These are phyloP conservation scores for Leishmania amazonensis DNA, from an alignment of 208 protist species.

Conservation along the genomic window DNA sequence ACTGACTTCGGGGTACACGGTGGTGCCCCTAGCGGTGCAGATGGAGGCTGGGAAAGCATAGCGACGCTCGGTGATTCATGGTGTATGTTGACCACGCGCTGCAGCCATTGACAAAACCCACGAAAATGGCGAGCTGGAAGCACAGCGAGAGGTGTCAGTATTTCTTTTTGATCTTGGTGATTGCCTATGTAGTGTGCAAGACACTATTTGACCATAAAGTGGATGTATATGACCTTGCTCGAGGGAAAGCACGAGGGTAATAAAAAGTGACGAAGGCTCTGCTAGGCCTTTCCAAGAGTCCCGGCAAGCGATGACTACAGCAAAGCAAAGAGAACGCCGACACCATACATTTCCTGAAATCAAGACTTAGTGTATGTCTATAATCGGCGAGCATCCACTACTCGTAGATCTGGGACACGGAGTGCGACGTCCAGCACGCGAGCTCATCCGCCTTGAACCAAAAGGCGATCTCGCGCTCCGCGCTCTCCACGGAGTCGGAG, in stretches of 20 bases:
- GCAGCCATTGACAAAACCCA: not conserved
- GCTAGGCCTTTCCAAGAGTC: not conserved
- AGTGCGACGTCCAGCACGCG: slow-evolving; percentile 77
- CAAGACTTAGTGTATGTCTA: not conserved
- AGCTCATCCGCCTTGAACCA: slow-evolving; percentile 96
- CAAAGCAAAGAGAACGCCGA: not conserved
- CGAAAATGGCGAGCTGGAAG: not conserved
- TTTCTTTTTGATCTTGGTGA: not conserved
- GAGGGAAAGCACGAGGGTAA: not conserved
- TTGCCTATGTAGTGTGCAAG: not conserved
- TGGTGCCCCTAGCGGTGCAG: not conserved
- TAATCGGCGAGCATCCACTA: slow-evolving; percentile 43
- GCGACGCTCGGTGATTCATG: not conserved
- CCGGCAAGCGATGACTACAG: not conserved
- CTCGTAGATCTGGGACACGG: slow-evolving; percentile 87
- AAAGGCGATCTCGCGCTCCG: slow-evolving; percentile 95
- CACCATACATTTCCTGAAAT: not conserved
- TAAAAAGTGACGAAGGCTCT: not conserved
- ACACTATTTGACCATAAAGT: slow-evolving; percentile 5
- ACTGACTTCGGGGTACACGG: not conserved
- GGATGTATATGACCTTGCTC: not conserved
- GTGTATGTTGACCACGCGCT: not conserved
- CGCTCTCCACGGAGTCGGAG: slow-evolving; percentile 94
- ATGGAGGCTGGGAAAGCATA: not conserved
- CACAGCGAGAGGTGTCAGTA: not conserved